Evolutionary conservation across 371 early-diverging fungal species (phyloP).

Genomic region (Amoeboradix gromovi): DNA sequence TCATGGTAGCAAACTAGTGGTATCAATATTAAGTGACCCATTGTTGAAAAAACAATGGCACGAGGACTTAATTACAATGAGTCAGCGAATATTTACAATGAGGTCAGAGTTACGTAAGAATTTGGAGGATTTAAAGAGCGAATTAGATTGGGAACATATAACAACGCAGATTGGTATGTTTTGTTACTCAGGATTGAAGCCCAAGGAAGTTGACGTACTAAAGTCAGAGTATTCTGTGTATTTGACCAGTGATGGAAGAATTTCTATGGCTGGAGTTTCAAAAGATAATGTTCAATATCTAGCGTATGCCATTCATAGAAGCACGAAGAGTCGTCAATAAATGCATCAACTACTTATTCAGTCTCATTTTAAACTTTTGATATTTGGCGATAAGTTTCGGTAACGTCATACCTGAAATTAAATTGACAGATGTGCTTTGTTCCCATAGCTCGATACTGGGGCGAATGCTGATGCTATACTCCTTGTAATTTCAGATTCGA

Average conservation of each 20-base stretch:
- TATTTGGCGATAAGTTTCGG: too few species aligned
- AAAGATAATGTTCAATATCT: slow-evolving; percentile 72
- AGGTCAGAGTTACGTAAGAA: slow-evolving; percentile 38
- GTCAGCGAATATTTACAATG: slow-evolving; percentile 87
- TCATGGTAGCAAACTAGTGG: slow-evolving; percentile 73
- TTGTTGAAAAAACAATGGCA: slow-evolving; percentile 55
- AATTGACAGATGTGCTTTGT: too few species aligned
- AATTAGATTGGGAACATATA: slow-evolving; percentile 66
- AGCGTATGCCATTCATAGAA: slow-evolving; percentile 59
- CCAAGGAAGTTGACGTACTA: slow-evolving; percentile 32
- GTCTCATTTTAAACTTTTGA: too few species aligned
- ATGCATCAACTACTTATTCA: not conserved
- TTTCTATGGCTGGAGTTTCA: slow-evolving; percentile 84
- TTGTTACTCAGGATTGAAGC: slow-evolving; percentile 79
- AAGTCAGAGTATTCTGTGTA: slow-evolving; percentile 65
- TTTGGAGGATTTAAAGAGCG: slow-evolving; percentile 45
- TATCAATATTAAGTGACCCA: slow-evolving; percentile 43
- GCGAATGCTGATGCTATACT: too few species aligned
- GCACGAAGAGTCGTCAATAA: not conserved
- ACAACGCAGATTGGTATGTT: slow-evolving; percentile 97
- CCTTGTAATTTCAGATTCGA: too few species aligned
- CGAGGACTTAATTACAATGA: slow-evolving; percentile 81
- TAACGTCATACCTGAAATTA: too few species aligned
- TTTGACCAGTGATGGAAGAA: slow-evolving; percentile 81
- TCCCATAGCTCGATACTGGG: too few species aligned